Evolutionary conservation across 1,284 basidiomycete genomes (phyloP).

Genomic region (Melampsora medusae): DNA sequence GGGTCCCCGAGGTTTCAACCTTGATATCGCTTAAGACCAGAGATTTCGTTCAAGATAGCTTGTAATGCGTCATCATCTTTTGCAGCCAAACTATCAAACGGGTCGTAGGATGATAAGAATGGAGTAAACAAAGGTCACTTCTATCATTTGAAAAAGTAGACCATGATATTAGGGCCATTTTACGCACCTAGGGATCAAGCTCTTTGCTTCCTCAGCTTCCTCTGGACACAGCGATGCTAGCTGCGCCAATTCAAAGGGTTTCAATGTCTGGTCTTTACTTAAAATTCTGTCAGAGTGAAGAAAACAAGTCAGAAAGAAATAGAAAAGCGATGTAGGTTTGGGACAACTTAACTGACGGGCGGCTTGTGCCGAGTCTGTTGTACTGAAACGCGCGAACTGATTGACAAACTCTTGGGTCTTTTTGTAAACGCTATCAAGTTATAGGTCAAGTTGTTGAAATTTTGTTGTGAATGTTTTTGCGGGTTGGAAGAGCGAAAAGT

Average conservation of each 20-base stretch:
- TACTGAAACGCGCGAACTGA: slow-evolving; percentile 83
- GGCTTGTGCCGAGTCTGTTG: slow-evolving; percentile 77
- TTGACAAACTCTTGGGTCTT: slow-evolving; percentile 89
- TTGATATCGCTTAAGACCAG: slow-evolving; percentile 84
- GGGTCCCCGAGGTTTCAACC: slow-evolving; percentile 55
- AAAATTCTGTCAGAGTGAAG: slow-evolving; percentile 61
- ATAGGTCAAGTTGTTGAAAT: not conserved
- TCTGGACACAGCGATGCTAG: slow-evolving; percentile 85
- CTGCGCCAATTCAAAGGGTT: slow-evolving; percentile 87
- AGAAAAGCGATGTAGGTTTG: not conserved
- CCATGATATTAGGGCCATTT: not conserved
- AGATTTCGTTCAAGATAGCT: slow-evolving; percentile 75
- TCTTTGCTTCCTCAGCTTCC: slow-evolving; percentile 84
- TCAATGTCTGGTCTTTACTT: slow-evolving; percentile 70
- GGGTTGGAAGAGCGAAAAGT: no score
- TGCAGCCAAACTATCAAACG: slow-evolving; percentile 70
- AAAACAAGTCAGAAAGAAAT: slow-evolving; percentile 41
- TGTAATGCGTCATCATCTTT: slow-evolving; percentile 82
- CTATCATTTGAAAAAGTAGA: not conserved
- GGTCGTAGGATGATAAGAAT: not conserved
- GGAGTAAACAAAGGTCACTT: not conserved
- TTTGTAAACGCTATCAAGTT: slow-evolving; percentile 71
- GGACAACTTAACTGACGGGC: slow-evolving; percentile 72
- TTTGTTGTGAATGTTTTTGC: slow-evolving; percentile 6
- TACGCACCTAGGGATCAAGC: slow-evolving; percentile 70